Evolutionary conservation across 1,284 basidiomycete genomes (phyloP), one percentile per base, ranked within the genome.

Genomic region (Termitomyces sp.): DNA sequence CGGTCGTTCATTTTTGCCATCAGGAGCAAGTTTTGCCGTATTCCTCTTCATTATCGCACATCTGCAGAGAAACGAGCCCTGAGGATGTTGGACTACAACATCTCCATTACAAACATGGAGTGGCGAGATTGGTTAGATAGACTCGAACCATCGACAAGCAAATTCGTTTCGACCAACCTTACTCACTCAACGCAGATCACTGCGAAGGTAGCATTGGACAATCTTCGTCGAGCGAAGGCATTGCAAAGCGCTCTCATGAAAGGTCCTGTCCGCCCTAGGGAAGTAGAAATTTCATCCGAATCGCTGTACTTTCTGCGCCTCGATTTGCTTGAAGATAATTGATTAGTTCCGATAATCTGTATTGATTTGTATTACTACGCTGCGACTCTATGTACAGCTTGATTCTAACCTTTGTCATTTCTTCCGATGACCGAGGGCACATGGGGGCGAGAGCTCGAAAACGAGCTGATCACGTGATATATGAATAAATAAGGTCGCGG

Each of bases 41-140:
- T 64, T 43, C 46, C 58, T 38, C 41, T 47, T 17, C 46, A 39
- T 17, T 59, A 58, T 31, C 53, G 61, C 36, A 59, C 60, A 24
- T 40, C 38, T 6, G 49, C 62, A 13, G 67, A 69, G 44, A 59
- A 48, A 13, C 39, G 57, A n/a, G 66, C 67, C 7, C 42, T 69
- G 36, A 45, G 43, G 19, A 56, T 61, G 26, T 57, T 70, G 41
- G 62, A 66, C 31, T 62, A 65, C 44, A 63, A 64, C 36, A 51
- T 69, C 38, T 50, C 50, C 39, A 58, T 68, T 2, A 55, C 62
- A 17, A 61, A 62, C 26, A 5, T 42, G 12, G 57, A 62, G 47
- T 69, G 64, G 62, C 51, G 44, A 30, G 52, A 43, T 28, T 69
- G 66, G 64, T 60, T 65, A 36, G 44, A 48, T 12, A 41, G 41